Conservation (phyloP, 2,329 filamentous ascomycete genomes). For the Lasiodiplodia theobromae region DNA sequence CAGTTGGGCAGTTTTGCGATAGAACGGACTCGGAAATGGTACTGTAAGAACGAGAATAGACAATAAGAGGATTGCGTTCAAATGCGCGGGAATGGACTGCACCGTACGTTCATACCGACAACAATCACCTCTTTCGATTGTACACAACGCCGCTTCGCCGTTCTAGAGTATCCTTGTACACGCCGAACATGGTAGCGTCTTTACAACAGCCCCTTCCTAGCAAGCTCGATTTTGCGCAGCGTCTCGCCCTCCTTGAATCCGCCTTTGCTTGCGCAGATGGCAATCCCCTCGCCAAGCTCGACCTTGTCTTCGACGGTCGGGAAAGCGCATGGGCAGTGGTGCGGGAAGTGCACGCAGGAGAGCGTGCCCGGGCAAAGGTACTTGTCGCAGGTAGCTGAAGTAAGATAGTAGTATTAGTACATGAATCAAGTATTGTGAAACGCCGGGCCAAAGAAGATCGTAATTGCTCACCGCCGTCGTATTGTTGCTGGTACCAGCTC, state of each 20-base stretch:
- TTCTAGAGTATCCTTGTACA: background rate
- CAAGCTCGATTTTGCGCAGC: constrained; percentile 77
- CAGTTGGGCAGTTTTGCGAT: background rate
- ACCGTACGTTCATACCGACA: background rate
- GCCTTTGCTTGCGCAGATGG: constrained; percentile 76
- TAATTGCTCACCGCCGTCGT: constrained; percentile 65
- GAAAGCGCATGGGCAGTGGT: constrained; percentile 95
- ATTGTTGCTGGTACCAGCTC: constrained; percentile 75
- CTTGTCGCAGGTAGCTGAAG: constrained; percentile 80
- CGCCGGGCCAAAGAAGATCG: background rate
- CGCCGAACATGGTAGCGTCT: background rate
- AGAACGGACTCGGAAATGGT: background rate
- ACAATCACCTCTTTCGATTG: background rate
- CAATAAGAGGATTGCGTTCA: background rate
- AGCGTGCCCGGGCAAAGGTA: constrained; percentile 95
- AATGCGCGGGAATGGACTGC: background rate
- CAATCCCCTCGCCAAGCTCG: constrained; percentile 75
- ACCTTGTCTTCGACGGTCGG: constrained; percentile 68
- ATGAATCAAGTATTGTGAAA: background rate
- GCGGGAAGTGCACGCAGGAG: constrained; percentile 93
- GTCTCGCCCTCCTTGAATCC: constrained; percentile 77
- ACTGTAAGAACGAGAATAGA: constrained; percentile 17
- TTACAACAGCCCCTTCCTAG: constrained; percentile 77
- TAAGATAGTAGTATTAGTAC: background rate
- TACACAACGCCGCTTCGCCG: constrained; percentile 17